These are phyloP conservation scores for Lentinula lateritia DNA, from an alignment of 768 basidiomycete genomes.

Conservation along the genomic window DNA sequence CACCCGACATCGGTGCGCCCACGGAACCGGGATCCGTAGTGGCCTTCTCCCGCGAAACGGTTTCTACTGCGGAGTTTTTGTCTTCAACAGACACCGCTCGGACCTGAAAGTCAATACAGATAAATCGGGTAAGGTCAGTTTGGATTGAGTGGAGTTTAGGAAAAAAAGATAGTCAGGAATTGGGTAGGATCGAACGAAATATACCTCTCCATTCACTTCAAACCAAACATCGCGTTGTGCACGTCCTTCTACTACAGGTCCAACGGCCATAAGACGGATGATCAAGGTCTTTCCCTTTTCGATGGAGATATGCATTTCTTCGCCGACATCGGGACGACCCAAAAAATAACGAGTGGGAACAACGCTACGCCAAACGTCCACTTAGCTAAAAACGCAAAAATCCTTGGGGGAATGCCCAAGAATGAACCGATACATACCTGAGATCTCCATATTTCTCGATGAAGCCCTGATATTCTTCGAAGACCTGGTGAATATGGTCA, in stretches of 20 bases:
- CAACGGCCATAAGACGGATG: constrained; percentile 92
- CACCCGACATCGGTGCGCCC: constrained; percentile 96
- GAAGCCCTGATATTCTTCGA: constrained; percentile 95
- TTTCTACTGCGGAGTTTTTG: constrained; percentile 95
- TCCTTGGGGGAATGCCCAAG: background rate
- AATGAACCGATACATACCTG: constrained; percentile 48
- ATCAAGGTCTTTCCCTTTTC: constrained; percentile 97
- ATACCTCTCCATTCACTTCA: constrained; percentile 93
- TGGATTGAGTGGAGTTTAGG: constrained; percentile 5
- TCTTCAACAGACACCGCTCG: constrained; percentile 96
- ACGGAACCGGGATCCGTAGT: constrained; percentile 93
- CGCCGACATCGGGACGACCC: constrained; percentile 83
- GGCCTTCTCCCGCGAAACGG: constrained; percentile 91
- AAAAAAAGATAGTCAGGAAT: background rate
- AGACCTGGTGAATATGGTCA: constrained; percentile 51
- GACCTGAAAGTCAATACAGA: constrained; percentile 43
- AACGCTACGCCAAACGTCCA: constrained; percentile 49
- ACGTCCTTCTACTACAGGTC: constrained; percentile 86
- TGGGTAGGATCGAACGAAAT: constrained; percentile 3
- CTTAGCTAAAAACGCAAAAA: constrained; percentile 1
- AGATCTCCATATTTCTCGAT: constrained; percentile 94
- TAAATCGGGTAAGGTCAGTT: constrained; percentile 5
- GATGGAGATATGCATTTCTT: constrained; percentile 96
- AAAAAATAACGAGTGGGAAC: constrained; percentile 97
- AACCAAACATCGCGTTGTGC: constrained; percentile 98